Conservation (phyloP, 140 eudicot genomes). For the Bidens hawaiensis region DNA sequence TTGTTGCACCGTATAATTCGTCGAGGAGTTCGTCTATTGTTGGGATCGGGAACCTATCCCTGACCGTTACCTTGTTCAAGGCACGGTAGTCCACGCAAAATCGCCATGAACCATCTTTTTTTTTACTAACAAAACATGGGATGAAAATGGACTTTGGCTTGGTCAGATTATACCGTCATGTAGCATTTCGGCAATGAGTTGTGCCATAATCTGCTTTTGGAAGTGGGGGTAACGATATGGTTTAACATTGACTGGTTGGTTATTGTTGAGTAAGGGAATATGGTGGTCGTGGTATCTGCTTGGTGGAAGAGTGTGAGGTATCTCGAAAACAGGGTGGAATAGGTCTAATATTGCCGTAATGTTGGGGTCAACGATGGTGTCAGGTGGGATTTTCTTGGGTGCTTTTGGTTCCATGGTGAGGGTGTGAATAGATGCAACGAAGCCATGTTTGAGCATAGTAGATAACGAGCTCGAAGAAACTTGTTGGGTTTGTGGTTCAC, state of each 20-base stretch:
- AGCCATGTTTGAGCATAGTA: too few species aligned
- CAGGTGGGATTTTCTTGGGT: too few species aligned
- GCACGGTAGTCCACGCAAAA: too few species aligned
- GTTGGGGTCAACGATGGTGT: neutral
- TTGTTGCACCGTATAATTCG: constrained; percentile 2
- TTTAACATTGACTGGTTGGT: too few species aligned
- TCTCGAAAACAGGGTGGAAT: neutral
- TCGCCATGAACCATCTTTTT: constrained; percentile 7
- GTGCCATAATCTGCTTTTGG: constrained; percentile 12
- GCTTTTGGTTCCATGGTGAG: too few species aligned
- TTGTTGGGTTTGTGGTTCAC: too few species aligned
- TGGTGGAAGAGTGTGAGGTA: too few species aligned
- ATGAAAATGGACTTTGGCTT: neutral
- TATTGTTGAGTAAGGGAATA: too few species aligned
- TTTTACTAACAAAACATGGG: neutral
- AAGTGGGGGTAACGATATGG: constrained; percentile 9
- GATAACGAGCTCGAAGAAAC: too few species aligned
- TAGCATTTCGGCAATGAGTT: neutral
- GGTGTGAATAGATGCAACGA: too few species aligned
- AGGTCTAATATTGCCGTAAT: neutral
- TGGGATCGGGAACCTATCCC: neutral
- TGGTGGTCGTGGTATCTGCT: too few species aligned
- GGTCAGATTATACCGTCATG: neutral
- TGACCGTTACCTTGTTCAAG: neutral
- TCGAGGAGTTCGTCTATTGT: constrained; percentile 3